Percentiles rank a stretch among this genome's conserved stretches.
Evolutionary conservation across 225 moss, liverwort and hornwort species (phyloP).

Genomic region (Neckera pumila): DNA sequence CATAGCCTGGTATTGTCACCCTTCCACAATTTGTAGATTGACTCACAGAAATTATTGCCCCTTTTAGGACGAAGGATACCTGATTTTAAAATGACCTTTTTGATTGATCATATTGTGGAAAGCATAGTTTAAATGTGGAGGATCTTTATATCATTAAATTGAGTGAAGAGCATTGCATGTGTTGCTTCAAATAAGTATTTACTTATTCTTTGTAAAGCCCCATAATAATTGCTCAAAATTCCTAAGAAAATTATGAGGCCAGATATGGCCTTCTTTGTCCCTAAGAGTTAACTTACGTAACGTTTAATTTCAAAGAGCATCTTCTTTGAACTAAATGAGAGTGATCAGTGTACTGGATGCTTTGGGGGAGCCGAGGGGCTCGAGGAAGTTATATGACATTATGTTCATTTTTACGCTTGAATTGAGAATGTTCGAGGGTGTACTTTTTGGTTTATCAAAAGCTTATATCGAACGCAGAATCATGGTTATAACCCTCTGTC

Average conservation of each 20-base stretch:
- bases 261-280: neutral
- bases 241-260: neutral
- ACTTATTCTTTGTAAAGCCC: neutral
- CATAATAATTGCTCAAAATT: neutral
- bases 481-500: neutral
- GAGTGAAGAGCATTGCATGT: neutral
- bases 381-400: neutral
- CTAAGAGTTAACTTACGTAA: neutral
- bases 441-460: neutral
- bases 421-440: neutral
- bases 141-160: no score
- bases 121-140: neutral
- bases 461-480: neutral
- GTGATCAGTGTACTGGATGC: neutral
- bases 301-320: neutral
- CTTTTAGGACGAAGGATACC: neutral
- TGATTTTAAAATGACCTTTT: neutral
- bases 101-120: neutral
- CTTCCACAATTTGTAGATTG: neutral
- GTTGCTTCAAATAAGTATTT: neutral
- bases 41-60: neutral
- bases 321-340: neutral
- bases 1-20: conserved; percentile 21
- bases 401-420: neutral
- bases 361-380: neutral